Evolutionary conservation across 305 asterid genomes (phyloP).

Genomic region (Fraxinus albicans): DNA sequence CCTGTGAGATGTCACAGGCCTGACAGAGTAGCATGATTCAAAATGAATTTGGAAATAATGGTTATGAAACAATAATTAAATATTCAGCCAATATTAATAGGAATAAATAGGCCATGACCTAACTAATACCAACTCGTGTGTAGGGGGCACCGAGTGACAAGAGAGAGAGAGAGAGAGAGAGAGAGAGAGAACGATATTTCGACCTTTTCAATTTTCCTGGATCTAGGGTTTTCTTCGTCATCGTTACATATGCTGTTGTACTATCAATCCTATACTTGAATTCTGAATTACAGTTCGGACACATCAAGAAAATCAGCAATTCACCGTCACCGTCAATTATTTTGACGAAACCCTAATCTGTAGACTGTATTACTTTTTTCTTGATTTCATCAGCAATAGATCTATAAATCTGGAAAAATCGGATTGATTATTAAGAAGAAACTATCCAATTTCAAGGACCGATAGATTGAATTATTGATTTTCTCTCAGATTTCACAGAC

Average conservation of each 20-base stretch:
- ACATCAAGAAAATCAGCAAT: neutral
- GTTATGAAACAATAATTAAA: too few species aligned
- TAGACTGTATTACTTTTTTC: neutral
- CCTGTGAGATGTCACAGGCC: too few species aligned
- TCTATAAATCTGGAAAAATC: conserved; percentile 43
- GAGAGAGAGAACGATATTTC: conserved; percentile 7
- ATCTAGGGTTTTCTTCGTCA: conserved; percentile 41
- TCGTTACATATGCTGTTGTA: neutral
- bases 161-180: too few species aligned
- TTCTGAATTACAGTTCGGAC: neutral
- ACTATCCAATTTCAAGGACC: conserved; percentile 22
- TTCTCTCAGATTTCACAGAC: conserved; percentile 22
- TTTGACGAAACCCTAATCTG: conserved; percentile 30
- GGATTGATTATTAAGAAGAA: conserved; percentile 38
- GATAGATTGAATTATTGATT: conserved; percentile 30
- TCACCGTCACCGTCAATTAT: conserved; percentile 11
- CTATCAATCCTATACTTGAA: neutral
- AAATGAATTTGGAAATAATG: too few species aligned
- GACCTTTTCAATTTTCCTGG: conserved; percentile 28
- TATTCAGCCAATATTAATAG: too few species aligned
- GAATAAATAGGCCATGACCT: too few species aligned
- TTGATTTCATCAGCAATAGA: conserved; percentile 27
- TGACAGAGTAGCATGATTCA: too few species aligned
- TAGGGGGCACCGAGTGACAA: neutral
- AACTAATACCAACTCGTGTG: neutral